Percentiles rank a stretch among this genome's conserved stretches.
These are phyloP conservation scores for Rhodosorus marinus DNA, from an alignment of 23 red algal genomes.

Conservation along the genomic window DNA sequence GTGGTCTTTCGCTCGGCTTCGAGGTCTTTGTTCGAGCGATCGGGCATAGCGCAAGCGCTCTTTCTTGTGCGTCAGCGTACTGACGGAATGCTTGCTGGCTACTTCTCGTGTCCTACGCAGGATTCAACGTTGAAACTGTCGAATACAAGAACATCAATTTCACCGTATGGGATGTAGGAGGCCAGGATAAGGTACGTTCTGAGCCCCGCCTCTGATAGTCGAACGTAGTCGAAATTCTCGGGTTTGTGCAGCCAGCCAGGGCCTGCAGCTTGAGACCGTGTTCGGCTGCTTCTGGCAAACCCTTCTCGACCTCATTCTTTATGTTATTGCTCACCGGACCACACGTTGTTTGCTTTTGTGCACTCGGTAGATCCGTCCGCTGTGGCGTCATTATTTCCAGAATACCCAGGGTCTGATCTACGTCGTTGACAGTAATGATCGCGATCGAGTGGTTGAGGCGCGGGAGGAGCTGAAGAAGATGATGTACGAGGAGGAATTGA, in stretches of 20 bases:
- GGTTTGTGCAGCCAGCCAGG: no score
- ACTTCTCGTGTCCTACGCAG: no score
- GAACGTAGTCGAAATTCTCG: no score
- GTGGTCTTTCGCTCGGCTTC: conserved; percentile 80
- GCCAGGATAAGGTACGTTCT: conserved; percentile 90
- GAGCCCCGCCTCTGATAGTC: neutral
- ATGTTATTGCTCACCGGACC: neutral
- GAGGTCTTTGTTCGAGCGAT: conserved; percentile 61
- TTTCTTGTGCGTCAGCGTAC: no score
- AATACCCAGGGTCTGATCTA: conserved; percentile 98
- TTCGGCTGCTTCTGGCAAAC: no score
- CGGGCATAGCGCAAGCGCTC: neutral
- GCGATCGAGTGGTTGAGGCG: conserved; percentile 81
- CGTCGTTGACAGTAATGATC: conserved; percentile 95
- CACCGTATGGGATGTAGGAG: conserved; percentile 99
- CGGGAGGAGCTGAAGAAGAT: conserved; percentile 97
- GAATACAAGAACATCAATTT: conserved; percentile 97
- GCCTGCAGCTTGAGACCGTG: no score
- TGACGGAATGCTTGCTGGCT: no score
- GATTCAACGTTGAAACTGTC: conserved; percentile 74
- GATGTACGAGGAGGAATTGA: conserved; percentile 86
- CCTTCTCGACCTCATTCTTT: no score
- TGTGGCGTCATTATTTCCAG: conserved; percentile 91
- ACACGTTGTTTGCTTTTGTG: neutral
- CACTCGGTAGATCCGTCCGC: conserved; percentile 5